phyloP scores from a whole-genome alignment of 2,329 filamentous ascomycete genomes.

The Periconia sp. region DNA sequence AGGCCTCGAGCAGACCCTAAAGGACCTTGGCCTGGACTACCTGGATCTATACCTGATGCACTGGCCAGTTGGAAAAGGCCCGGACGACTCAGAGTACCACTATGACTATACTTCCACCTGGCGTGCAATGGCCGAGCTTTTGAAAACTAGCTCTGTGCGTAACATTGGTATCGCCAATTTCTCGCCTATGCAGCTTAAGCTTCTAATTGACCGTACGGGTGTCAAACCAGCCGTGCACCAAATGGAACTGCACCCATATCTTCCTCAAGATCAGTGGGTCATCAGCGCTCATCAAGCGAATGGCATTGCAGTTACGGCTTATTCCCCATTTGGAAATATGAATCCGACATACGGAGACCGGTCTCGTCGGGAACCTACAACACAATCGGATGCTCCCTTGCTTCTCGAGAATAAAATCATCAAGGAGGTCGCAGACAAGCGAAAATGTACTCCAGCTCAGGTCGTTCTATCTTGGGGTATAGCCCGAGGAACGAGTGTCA shows the following conservation, averaged over 20 bases:
- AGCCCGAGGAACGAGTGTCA: slow-evolving; percentile 53
- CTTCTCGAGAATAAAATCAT: slow-evolving; percentile 58
- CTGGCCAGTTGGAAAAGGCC: slow-evolving; percentile 52
- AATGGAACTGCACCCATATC: slow-evolving; percentile 23
- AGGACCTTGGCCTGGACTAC: slow-evolving; percentile 80
- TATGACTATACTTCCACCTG: slow-evolving; percentile 18
- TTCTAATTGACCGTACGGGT: slow-evolving; percentile 54
- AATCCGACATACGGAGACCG: slow-evolving; percentile 19
- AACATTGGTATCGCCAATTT: slow-evolving; percentile 24
- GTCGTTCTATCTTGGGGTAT: slow-evolving; percentile 85
- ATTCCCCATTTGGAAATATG: slow-evolving; percentile 21
- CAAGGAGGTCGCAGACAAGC: slow-evolving; percentile 67
- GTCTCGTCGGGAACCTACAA: slow-evolving; percentile 8
- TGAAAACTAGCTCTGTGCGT: slow-evolving; percentile 30
- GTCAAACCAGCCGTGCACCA: slow-evolving; percentile 25
- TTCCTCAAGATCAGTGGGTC: slow-evolving; percentile 15
- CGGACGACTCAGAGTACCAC: slow-evolving; percentile 52
- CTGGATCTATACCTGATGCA: slow-evolving; percentile 81
- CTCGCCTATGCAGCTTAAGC: slow-evolving; percentile 48
- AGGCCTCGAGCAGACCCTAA: slow-evolving; percentile 73
- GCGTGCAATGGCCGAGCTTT: slow-evolving; percentile 40
- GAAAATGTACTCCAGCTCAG: slow-evolving; percentile 72
- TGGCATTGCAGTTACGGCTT: slow-evolving; percentile 19
- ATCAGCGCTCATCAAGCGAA: slow-evolving; percentile 12
- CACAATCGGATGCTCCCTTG: slow-evolving; percentile 49